Percentiles rank a stretch among this genome's conserved stretches.
These are phyloP conservation scores for Yarrowia divulgata DNA, from an alignment of 805 yeast species.

Conservation along the genomic window DNA sequence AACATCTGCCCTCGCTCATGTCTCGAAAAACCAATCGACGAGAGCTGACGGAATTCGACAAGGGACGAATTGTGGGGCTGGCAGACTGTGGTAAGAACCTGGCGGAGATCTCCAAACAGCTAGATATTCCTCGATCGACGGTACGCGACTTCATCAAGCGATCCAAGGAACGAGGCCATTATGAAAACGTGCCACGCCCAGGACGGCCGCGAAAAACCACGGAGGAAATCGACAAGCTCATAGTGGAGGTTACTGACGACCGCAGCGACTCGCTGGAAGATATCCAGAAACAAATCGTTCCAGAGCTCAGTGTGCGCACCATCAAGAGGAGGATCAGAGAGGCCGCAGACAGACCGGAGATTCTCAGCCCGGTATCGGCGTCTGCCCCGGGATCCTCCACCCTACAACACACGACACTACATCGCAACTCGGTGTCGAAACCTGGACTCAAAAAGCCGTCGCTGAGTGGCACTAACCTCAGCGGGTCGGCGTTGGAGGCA, in stretches of 20 bases:
- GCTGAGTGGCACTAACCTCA: background rate
- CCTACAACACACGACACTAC: constrained; percentile 2
- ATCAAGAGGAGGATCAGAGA: constrained; percentile 40
- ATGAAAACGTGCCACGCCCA: constrained; percentile 39
- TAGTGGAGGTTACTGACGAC: constrained; percentile 38
- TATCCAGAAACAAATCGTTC: constrained; percentile 39
- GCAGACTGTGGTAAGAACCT: constrained; percentile 41
- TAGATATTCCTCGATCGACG: constrained; percentile 41
- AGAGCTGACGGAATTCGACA: constrained; percentile 41
- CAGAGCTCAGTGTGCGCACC: constrained; percentile 39
- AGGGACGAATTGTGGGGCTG: constrained; percentile 41
- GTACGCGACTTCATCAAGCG: constrained; percentile 41
- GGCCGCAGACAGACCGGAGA: constrained; percentile 30
- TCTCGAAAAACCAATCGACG: constrained; percentile 41
- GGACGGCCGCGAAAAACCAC: constrained; percentile 40
- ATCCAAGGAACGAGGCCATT: constrained; percentile 41
- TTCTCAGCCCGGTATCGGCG: background rate
- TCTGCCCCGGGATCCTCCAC: constrained; percentile 19
- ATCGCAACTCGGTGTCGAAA: constrained; percentile 8
- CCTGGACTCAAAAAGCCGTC: constrained; percentile 15
- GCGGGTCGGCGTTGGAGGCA: background rate
- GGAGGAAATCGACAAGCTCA: constrained; percentile 38
- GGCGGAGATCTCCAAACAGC: constrained; percentile 40
- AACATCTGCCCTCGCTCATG: background rate
- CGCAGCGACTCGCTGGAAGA: constrained; percentile 38